phyloP scores from a whole-genome alignment of 257 asterid species.

The Solanum chiquidenum region DNA sequence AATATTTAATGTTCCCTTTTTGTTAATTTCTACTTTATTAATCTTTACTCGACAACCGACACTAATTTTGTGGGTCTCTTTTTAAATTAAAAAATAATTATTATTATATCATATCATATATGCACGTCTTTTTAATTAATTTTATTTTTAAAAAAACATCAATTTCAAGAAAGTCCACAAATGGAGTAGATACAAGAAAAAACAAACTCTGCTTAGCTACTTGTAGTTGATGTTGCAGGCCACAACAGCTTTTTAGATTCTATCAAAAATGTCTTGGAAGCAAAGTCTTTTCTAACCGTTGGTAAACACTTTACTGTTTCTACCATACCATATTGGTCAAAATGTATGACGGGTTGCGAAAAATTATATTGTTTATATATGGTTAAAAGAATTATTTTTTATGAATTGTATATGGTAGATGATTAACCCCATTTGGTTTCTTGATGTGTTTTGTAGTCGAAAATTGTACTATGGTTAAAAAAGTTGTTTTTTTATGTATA shows the following conservation, averaged over 20 bases:
- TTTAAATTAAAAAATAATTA: not conserved
- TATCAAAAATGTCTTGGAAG: slow-evolving; percentile 42
- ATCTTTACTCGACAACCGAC: slow-evolving; percentile 1
- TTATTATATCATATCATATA: not conserved
- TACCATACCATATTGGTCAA: not conserved
- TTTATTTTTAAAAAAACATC: not conserved
- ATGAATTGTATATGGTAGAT: no score
- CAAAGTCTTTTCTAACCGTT: slow-evolving; percentile 53
- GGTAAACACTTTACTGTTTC: slow-evolving; percentile 16
- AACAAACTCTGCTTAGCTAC: not conserved
- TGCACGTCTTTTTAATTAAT: not conserved
- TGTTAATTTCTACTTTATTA: not conserved
- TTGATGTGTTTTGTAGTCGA: not conserved
- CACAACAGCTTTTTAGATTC: slow-evolving; percentile 2
- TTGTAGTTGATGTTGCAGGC: not conserved
- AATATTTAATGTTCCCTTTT: not conserved
- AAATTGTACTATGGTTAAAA: no score
- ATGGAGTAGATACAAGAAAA: not conserved
- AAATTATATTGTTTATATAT: not conserved
- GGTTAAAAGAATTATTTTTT: not conserved
- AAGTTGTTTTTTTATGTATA: no score
- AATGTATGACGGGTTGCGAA: rapidly evolving
- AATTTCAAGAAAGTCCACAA: not conserved
- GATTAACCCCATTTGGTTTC: not conserved
- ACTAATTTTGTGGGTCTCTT: not conserved